These are phyloP conservation scores for Fusarium begoniae DNA, from an alignment of 2,329 filamentous ascomycete genomes.

Conservation along the genomic window DNA sequence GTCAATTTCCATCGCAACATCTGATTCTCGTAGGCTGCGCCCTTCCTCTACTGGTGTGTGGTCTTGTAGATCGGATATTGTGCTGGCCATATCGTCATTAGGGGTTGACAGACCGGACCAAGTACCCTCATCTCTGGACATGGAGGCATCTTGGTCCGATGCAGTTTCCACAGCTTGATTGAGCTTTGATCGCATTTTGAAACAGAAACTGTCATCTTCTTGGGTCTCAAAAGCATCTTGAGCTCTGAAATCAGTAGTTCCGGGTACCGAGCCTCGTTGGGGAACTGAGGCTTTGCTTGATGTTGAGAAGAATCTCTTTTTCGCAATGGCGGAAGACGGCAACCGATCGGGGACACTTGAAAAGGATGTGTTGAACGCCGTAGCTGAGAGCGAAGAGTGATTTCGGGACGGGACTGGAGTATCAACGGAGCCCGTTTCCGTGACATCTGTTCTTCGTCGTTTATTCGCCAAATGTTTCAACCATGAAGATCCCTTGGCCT, in stretches of 20 bases:
- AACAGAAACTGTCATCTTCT: constrained; percentile 48
- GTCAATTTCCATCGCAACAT: background rate
- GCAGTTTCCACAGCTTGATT: background rate
- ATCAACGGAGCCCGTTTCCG: constrained; percentile 33
- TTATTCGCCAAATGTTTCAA: constrained; percentile 46
- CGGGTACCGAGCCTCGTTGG: background rate
- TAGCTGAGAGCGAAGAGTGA: background rate
- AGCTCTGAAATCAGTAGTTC: too few relatives aligned
- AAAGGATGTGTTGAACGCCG: constrained; percentile 27
- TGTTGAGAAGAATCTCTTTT: background rate
- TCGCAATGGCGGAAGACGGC: constrained; percentile 18
- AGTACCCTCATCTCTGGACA: background rate
- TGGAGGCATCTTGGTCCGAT: background rate
- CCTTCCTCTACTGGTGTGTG: background rate
- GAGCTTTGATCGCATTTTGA: constrained; percentile 37
- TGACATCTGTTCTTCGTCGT: constrained; percentile 36
- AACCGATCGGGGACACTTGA: constrained; percentile 29
- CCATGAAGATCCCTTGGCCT: constrained; percentile 45
- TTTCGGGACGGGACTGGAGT: constrained; percentile 29
- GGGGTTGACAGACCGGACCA: constrained; percentile 35
- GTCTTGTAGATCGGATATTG: background rate
- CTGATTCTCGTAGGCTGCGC: background rate
- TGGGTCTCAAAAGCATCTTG: constrained; percentile 40
- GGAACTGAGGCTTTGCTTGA: background rate
- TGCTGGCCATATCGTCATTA: background rate